These are phyloP conservation scores for Phytophthora europaea DNA, from an alignment of 352 stramenopile genomes.

Conservation along the genomic window DNA sequence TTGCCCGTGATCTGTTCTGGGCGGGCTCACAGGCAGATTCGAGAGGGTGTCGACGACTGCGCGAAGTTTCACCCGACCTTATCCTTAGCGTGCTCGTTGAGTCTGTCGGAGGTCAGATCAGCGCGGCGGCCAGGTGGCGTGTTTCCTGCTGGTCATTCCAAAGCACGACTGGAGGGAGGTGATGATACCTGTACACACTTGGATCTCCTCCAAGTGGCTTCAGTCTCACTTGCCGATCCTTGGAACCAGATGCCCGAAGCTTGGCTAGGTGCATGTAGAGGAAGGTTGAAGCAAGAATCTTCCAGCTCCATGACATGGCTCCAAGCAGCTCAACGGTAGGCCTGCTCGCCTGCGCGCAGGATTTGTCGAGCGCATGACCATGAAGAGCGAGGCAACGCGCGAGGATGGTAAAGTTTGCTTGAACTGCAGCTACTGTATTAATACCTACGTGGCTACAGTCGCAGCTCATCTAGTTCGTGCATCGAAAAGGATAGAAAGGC, in stretches of 20 bases:
- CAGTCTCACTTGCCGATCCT: slow-evolving; percentile 12
- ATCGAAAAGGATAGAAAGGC: slow-evolving; percentile 25
- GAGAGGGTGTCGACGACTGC: slow-evolving; percentile 8
- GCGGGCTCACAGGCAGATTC: slow-evolving; percentile 9
- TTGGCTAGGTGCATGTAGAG: slow-evolving; percentile 4
- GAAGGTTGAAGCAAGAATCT: slow-evolving; percentile 11
- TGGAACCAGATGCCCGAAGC: slow-evolving; percentile 20
- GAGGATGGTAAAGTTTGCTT: slow-evolving; percentile 22
- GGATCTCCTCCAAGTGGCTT: slow-evolving; percentile 22
- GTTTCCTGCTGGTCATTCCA: background rate
- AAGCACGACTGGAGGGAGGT: background rate
- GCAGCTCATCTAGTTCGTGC: slow-evolving; percentile 20
- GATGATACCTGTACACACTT: slow-evolving; percentile 3
- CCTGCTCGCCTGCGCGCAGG: background rate
- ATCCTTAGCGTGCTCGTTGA: slow-evolving; percentile 2
- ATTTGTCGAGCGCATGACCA: slow-evolving; percentile 16
- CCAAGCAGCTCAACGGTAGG: slow-evolving; percentile 20
- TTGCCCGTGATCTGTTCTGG: slow-evolving; percentile 38
- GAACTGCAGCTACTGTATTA: slow-evolving; percentile 17
- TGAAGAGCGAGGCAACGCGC: slow-evolving; percentile 17
- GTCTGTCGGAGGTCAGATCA: background rate
- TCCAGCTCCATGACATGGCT: slow-evolving; percentile 10
- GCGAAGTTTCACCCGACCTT: slow-evolving; percentile 5
- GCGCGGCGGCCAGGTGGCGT: background rate
- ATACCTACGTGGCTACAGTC: slow-evolving; percentile 12